These are phyloP conservation scores for Phytophthora hibernalis DNA, from an alignment of 352 stramenopile species.

Conservation along the genomic window DNA sequence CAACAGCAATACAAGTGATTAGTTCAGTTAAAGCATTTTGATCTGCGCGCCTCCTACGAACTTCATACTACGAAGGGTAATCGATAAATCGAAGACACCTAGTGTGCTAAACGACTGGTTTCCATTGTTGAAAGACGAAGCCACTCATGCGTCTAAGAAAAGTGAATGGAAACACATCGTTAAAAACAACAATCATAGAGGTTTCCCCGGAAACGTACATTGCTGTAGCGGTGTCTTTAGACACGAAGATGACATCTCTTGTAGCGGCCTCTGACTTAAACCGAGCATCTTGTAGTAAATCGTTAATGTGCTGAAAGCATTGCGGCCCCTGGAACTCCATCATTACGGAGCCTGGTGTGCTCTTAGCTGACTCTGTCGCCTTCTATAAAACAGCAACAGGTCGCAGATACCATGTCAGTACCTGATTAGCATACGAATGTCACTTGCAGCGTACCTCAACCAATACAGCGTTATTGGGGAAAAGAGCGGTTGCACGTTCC, in stretches of 20 bases:
- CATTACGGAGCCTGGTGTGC: constrained; percentile 49
- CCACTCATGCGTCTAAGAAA: constrained; percentile 41
- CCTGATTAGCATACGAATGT: not conserved
- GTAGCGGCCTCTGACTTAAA: constrained; percentile 33
- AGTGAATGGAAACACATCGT: not conserved
- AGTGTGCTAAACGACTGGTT: constrained; percentile 41
- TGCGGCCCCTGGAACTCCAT: constrained; percentile 64
- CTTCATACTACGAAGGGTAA: too few relatives aligned
- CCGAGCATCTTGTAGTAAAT: constrained; percentile 29
- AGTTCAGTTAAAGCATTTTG: too few relatives aligned
- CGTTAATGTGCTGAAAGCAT: constrained; percentile 25
- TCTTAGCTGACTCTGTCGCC: constrained; percentile 37
- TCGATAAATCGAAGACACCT: too few relatives aligned
- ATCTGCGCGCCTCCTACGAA: too few relatives aligned
- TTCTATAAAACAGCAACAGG: constrained; percentile 28
- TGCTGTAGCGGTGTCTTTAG: constrained; percentile 33
- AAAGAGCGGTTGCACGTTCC: constrained; percentile 49
- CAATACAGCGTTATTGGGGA: constrained; percentile 22
- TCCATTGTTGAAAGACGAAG: constrained; percentile 64
- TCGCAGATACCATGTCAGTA: not conserved
- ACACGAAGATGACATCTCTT: constrained; percentile 37
- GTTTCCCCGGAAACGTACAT: constrained; percentile 34
- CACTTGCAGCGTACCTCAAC: constrained; percentile 16
- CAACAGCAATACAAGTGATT: too few relatives aligned
- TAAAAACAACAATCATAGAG: not conserved